Evolutionary conservation across 2,329 filamentous ascomycete species (phyloP).

Genomic region (Boeremia exigua): DNA sequence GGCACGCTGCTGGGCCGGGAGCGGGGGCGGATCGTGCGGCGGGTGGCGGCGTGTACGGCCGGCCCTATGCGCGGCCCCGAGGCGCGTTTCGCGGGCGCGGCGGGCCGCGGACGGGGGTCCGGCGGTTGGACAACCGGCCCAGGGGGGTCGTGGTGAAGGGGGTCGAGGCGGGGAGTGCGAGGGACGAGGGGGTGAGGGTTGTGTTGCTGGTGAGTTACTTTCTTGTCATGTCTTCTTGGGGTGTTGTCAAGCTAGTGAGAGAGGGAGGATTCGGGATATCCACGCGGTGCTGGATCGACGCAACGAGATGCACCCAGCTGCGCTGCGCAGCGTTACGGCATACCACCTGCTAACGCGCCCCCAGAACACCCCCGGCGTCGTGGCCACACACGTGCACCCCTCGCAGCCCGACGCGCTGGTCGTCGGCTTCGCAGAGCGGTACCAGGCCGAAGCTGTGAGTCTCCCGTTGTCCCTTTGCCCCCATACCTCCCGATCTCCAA

Average conservation of each 20-base stretch:
- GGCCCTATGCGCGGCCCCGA: constrained; percentile 35
- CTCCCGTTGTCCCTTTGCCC: too few relatives aligned
- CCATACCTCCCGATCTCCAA: too few relatives aligned
- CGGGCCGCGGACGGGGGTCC: constrained; percentile 54
- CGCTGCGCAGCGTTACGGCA: too few relatives aligned
- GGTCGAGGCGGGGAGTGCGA: constrained; percentile 65
- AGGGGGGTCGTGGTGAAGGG: constrained; percentile 70
- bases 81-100: constrained; percentile 54
- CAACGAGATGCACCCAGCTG: too few relatives aligned
- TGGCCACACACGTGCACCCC: constrained; percentile 48
- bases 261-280: too few relatives aligned
- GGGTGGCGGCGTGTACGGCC: too few relatives aligned
- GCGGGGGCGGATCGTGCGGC: too few relatives aligned
- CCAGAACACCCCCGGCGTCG: constrained; percentile 42
- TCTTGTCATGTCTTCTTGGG: neutral
- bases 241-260: too few relatives aligned
- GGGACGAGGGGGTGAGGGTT: constrained; percentile 73
- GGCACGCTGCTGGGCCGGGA: too few relatives aligned
- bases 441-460: constrained; percentile 67
- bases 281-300: too few relatives aligned
- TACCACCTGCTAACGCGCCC: neutral
- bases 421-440: constrained; percentile 54
- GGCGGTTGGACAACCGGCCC: constrained; percentile 77
- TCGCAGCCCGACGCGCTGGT: constrained; percentile 47
- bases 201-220: constrained; percentile 62